Evolutionary conservation across 2,329 filamentous ascomycete genomes (phyloP), one percentile per base, ranked within the genome.

Genomic region (Rhinocladiella mackenziei): DNA sequence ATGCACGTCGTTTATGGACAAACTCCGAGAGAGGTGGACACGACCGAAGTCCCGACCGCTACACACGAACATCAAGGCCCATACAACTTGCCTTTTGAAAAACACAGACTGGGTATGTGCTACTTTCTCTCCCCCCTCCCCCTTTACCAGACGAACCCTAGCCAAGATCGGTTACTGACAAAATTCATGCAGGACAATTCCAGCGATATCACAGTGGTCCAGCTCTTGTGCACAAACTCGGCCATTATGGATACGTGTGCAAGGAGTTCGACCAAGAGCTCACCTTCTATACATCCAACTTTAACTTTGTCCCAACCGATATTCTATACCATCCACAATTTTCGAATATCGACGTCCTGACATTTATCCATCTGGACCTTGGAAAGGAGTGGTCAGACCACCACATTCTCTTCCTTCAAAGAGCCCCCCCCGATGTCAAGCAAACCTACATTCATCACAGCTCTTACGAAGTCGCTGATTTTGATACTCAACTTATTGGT

Each of bases 381-480:
- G 74, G 72, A 0, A 53, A 60, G 0, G 59, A 62, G 0, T 63
- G 64, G 19, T 66, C 69, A 0, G 74, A 77, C 54, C 75, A 77
- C 48, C 75, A 77, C 48, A 65, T 63, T 4, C 71, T 77, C 42
- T 77, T 77, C 61, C 62, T 77, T 50, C 54, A 40, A 25, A 40
- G 50, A 0, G 33, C 45, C 5, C 26, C 43, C 3, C 51, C 51
- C 2, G 48, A 51, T n/a, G 37, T 40, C 18, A 19, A 29, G 14
- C 43, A 44, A 10, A 41, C 57, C 0, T 77, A 81, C 58, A 74
- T 85, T 2, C 82, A 86, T 59, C 83, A 86, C 63, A 75, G 75
- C 15, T 78, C 73, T 2, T 87, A 81, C 53, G 83, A 86, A 63
- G 81, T 83, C 3, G 76, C 83, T 55, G 81, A 86, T 60, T 84